A percentile compares a stretch with the other conserved stretches of the same genome.
These are phyloP conservation scores for Breviolum minutum DNA, from an alignment of 73 alveolate species.

Conservation along the genomic window DNA sequence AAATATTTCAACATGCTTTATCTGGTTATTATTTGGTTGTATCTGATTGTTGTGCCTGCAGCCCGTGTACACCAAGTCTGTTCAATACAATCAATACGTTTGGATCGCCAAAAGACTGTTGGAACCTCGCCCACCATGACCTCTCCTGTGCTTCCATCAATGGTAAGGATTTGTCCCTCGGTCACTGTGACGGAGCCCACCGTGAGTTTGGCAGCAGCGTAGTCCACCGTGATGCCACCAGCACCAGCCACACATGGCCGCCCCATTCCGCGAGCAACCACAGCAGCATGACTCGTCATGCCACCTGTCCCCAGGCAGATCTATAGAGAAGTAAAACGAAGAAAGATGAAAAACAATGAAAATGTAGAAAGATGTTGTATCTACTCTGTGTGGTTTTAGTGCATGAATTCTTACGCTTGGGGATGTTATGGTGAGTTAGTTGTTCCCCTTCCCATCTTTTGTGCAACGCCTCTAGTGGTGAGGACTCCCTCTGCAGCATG, in stretches of 20 bases:
- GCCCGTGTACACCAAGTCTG: too few relatives aligned
- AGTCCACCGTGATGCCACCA: slow-evolving; percentile 45
- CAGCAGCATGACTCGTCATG: slow-evolving; percentile 98
- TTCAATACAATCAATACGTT: neutral
- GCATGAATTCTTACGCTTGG: neutral
- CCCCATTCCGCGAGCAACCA: slow-evolving; percentile 98
- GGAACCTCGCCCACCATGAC: slow-evolving; percentile 35
- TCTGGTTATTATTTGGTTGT: too few relatives aligned
- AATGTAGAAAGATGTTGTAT: neutral
- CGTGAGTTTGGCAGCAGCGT: neutral
- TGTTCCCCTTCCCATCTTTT: neutral
- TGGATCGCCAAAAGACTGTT: neutral
- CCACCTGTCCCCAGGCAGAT: slow-evolving; percentile 92
- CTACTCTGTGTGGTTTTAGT: neutral
- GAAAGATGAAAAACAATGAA: neutral
- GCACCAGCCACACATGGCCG: slow-evolving; percentile 97
- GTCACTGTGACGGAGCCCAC: slow-evolving; percentile 82
- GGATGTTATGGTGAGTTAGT: neutral
- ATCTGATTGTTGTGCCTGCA: too few relatives aligned
- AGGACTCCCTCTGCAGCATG: slow-evolving; percentile 94
- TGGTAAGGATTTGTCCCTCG: slow-evolving; percentile 97
- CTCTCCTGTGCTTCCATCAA: slow-evolving; percentile 96
- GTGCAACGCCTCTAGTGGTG: slow-evolving; percentile 83
- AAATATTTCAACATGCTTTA: too few relatives aligned
- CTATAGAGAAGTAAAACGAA: neutral